These are phyloP conservation scores for Trametes cinnabarina DNA, from an alignment of 768 basidiomycete species.

Conservation along the genomic window DNA sequence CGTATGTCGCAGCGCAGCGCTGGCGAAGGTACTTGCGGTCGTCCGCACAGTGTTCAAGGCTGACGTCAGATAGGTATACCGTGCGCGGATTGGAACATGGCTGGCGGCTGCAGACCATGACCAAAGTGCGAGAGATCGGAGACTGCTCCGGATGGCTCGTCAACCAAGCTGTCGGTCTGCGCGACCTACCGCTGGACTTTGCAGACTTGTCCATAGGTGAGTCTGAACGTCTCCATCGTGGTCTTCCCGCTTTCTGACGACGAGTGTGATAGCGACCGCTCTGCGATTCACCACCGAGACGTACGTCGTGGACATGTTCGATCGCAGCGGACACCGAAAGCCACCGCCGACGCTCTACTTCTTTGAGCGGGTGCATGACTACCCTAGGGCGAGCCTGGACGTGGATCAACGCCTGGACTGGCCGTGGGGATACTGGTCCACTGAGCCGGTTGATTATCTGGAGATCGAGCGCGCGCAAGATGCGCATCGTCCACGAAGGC, in stretches of 20 bases:
- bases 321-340: not conserved
- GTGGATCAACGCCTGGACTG: slow-evolving; percentile 1
- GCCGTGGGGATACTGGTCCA: slow-evolving; percentile 16
- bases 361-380: slow-evolving; percentile 11
- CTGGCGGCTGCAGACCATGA: not conserved
- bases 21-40: not conserved
- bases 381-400: slow-evolving; percentile 4
- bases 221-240: not conserved
- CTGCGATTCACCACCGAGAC: slow-evolving; percentile 9
- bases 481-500: slow-evolving; percentile 1
- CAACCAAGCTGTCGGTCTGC: not conserved
- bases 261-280: not conserved
- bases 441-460: not conserved
- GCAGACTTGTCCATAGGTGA: slow-evolving; percentile 1
- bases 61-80: not conserved
- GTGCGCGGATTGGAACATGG: not conserved
- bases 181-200: not conserved
- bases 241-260: too few relatives aligned
- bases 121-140: not conserved
- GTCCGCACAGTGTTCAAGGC: too few relatives aligned
- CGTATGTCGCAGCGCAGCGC: not conserved
- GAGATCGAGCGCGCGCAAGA: not conserved
- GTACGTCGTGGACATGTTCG: not conserved
- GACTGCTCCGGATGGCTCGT: slow-evolving; percentile 1
- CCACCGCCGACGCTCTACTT: slow-evolving; percentile 6